Percentiles rank a stretch among this genome's conserved stretches.
phyloP scores from a whole-genome alignment of 2,329 filamentous ascomycete genomes.

The Rutstroemia sp. region DNA sequence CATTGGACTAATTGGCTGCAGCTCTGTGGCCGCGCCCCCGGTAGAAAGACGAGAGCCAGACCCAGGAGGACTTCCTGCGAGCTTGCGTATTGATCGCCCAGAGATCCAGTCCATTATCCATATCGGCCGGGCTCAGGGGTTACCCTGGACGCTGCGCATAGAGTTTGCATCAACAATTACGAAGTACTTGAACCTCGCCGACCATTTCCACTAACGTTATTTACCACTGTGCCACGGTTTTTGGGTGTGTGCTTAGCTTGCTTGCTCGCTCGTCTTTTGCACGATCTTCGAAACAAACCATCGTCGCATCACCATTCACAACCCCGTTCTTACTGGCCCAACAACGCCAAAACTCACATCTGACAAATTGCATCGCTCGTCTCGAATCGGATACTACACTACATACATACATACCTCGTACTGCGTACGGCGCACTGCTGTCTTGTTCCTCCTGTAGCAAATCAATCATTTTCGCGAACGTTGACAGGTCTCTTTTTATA shows the following conservation, averaged over 20 bases:
- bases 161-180: background rate
- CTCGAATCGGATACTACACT: too few species aligned
- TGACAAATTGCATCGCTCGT: too few species aligned
- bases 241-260: background rate
- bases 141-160: constrained; percentile 5
- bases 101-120: background rate
- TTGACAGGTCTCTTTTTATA: background rate
- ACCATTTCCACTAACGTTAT: background rate
- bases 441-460: background rate
- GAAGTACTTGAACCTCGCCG: background rate
- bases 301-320: background rate
- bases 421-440: background rate
- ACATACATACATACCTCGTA: too few species aligned
- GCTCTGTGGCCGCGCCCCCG: too few species aligned
- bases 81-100: background rate
- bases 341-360: too few species aligned
- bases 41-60: background rate
- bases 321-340: too few species aligned
- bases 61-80: background rate
- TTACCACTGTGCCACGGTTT: background rate
- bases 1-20: too few species aligned
- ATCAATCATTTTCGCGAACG: background rate
- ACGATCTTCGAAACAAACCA: background rate
- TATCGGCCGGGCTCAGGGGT: background rate
- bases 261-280: background rate